These are phyloP conservation scores for Fusarium praegraminearum DNA, from an alignment of 2,329 filamentous ascomycete genomes.

Conservation along the genomic window DNA sequence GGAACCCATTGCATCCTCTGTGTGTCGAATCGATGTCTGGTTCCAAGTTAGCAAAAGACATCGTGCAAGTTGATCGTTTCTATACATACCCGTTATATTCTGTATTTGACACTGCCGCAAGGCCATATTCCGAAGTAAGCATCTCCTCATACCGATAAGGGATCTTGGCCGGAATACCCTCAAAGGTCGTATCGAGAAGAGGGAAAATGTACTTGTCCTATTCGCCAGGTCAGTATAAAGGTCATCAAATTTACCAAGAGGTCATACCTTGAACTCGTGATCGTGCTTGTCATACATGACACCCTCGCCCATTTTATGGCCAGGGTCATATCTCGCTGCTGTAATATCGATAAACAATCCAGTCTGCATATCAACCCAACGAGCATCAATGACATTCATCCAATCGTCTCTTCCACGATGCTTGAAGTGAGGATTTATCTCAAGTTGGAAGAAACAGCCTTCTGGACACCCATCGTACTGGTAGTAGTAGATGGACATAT, in stretches of 20 bases:
- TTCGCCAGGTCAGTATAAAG: background rate
- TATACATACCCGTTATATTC: conserved; percentile 64
- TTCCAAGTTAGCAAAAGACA: conserved; percentile 23
- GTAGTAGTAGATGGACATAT: conserved; percentile 65
- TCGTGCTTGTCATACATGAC: conserved; percentile 65
- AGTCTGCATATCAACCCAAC: conserved; percentile 62
- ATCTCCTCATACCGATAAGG: conserved; percentile 72
- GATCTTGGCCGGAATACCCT: conserved; percentile 74
- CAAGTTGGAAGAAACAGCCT: conserved; percentile 61
- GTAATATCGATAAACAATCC: conserved; percentile 66
- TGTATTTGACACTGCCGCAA: conserved; percentile 62
- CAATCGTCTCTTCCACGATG: conserved; percentile 54
- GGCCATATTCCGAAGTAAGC: conserved; percentile 68
- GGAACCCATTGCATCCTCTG: conserved; percentile 53
- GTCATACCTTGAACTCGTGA: conserved; percentile 60
- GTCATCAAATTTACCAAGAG: too few species aligned
- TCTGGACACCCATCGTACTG: conserved; percentile 53
- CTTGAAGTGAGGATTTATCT: conserved; percentile 60
- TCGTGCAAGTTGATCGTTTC: too few species aligned
- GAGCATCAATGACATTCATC: conserved; percentile 61
- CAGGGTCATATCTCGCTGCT: conserved; percentile 61
- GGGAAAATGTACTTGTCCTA: conserved; percentile 74
- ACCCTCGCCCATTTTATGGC: conserved; percentile 57
- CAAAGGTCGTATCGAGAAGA: conserved; percentile 75
- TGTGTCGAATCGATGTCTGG: conserved; percentile 58